Percentiles rank a stretch among this genome's conserved stretches.
Evolutionary conservation across 208 protist species (phyloP).

Genomic region (Trypanosoma caninum): DNA sequence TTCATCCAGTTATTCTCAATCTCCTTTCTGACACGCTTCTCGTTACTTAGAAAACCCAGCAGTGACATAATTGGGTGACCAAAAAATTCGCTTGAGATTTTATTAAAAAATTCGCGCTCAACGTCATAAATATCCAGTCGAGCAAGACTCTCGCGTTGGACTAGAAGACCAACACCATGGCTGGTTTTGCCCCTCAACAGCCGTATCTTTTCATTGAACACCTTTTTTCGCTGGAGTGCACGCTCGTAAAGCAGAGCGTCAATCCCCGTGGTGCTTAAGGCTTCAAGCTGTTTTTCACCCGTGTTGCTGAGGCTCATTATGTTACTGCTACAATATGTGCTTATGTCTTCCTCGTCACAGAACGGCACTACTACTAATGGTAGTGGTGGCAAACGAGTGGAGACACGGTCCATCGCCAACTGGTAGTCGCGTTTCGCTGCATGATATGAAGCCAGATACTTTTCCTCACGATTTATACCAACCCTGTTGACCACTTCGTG

Average conservation of each 20-base stretch:
- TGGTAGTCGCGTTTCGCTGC: slow-evolving; percentile 42
- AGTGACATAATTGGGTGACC: slow-evolving; percentile 13
- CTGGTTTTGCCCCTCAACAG: slow-evolving; percentile 10
- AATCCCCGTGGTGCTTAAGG: slow-evolving; percentile 19
- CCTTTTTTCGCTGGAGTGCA: slow-evolving; percentile 24
- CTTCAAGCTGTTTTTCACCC: neutral
- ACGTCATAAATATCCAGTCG: slow-evolving; percentile 45
- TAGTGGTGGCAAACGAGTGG: slow-evolving; percentile 22
- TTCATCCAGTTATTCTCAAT: slow-evolving; percentile 28
- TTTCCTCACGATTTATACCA: slow-evolving; percentile 24
- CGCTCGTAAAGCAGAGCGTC: slow-evolving; percentile 21
- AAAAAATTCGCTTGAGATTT: slow-evolving; percentile 2
- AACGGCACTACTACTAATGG: neutral
- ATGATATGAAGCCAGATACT: slow-evolving; percentile 26
- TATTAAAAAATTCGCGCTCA: slow-evolving; percentile 13
- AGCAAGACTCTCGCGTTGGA: slow-evolving; percentile 32
- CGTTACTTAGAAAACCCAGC: slow-evolving; percentile 25
- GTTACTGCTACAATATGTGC: slow-evolving; percentile 24
- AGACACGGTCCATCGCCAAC: slow-evolving; percentile 29
- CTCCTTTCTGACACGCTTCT: slow-evolving; percentile 6
- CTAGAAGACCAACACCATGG: slow-evolving; percentile 20
- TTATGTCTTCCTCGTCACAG: slow-evolving; percentile 15
- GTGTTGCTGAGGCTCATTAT: neutral
- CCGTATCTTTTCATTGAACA: neutral
- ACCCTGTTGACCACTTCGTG: slow-evolving; percentile 48